Conservation (phyloP, 441 rosid genomes). For the Biscutella laevigata region DNA sequence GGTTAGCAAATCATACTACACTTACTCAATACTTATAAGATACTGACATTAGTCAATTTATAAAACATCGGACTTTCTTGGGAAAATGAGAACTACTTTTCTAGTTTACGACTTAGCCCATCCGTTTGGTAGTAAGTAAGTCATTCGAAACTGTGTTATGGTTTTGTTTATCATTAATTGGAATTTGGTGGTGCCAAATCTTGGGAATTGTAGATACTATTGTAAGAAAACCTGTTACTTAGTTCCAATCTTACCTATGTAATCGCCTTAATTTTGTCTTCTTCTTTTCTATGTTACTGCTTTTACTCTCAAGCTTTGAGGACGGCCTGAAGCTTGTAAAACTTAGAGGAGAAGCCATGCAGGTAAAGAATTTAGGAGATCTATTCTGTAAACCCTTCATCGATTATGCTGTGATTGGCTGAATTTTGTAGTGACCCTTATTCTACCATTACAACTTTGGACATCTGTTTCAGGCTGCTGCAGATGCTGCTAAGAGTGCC, state of each 20-base stretch:
- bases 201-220: not conserved
- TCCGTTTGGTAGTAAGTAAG: not conserved
- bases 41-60: not conserved
- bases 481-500: slow-evolving; percentile 90
- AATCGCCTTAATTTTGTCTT: not conserved
- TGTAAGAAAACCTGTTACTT: not conserved
- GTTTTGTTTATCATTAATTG: not conserved
- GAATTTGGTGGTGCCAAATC: not conserved
- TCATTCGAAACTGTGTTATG: not conserved
- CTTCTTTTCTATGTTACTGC: slow-evolving; percentile 17
- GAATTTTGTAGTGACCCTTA: not conserved
- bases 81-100: not conserved
- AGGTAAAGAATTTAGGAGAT: slow-evolving; percentile 35
- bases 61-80: not conserved
- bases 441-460: not conserved
- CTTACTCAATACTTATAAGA: not conserved
- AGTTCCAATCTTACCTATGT: not conserved
- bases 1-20: slow-evolving; percentile 35
- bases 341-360: slow-evolving; percentile 96
- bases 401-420: not conserved
- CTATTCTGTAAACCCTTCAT: not conserved
- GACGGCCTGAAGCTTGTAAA: slow-evolving; percentile 94
- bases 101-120: not conserved
- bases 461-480: slow-evolving; percentile 60
- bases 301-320: slow-evolving; percentile 54